Conservation (phyloP, 768 basidiomycete species). For the Boletus rubroflammeus region DNA sequence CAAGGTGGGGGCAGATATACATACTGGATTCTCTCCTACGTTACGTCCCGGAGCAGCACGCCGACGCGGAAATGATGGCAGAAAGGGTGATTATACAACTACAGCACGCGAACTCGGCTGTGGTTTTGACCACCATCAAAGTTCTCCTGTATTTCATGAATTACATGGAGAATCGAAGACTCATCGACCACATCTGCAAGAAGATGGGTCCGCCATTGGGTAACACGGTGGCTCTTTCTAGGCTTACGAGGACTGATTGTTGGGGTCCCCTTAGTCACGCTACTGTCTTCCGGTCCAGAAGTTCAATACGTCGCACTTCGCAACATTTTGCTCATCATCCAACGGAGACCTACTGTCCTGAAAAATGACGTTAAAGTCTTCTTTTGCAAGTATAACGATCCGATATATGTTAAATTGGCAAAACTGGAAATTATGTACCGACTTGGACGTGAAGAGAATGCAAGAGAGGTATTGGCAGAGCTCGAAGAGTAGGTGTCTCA, state of each 20-base stretch:
- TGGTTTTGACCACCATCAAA: conserved; percentile 98
- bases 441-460: conserved; percentile 91
- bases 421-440: conserved; percentile 99
- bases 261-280: conserved; percentile 57
- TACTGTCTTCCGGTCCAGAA: conserved; percentile 95
- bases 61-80: conserved; percentile 92
- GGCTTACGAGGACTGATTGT: neutral
- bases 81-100: conserved; percentile 92
- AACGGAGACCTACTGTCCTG: conserved; percentile 85
- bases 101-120: conserved; percentile 98
- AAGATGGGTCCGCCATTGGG: conserved; percentile 99
- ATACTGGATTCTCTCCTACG: conserved; percentile 92
- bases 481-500: conserved; percentile 75
- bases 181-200: conserved; percentile 88
- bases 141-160: conserved; percentile 96
- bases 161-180: conserved; percentile 87
- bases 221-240: conserved; percentile 27
- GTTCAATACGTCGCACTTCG: conserved; percentile 97
- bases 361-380: conserved; percentile 98
- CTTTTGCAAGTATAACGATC: conserved; percentile 99
- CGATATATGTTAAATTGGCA: conserved; percentile 97
- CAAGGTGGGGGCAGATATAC: conserved; percentile 98
- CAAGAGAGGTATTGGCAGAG: conserved; percentile 88
- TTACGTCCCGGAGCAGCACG: conserved; percentile 84
- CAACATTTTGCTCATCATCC: conserved; percentile 96